phyloP scores from a whole-genome alignment of 2,329 filamentous ascomycete genomes.

The Monosporascus sp. region DNA sequence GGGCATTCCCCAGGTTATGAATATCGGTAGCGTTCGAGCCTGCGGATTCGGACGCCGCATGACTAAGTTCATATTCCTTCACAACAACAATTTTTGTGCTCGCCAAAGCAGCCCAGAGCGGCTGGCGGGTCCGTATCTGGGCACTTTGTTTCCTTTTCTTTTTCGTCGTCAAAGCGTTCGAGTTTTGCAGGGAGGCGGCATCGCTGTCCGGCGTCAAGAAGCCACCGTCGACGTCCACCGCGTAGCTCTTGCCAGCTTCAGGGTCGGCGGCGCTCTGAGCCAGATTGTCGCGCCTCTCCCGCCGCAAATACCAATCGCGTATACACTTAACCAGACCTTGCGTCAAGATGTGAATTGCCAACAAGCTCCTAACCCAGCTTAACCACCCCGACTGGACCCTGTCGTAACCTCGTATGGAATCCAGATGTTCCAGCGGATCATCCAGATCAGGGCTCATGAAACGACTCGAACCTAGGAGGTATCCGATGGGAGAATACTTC shows the following conservation, averaged over 20 bases:
- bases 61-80: conserved; percentile 82
- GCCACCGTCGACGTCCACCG: conserved; percentile 37
- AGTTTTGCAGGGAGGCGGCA: conserved; percentile 46
- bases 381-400: conserved; percentile 48
- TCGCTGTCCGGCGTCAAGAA: conserved; percentile 51
- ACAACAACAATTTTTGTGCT: conserved; percentile 96
- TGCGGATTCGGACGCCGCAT: conserved; percentile 65
- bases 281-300: conserved; percentile 50
- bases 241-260: conserved; percentile 51
- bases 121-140: conserved; percentile 83
- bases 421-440: conserved; percentile 40
- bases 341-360: conserved; percentile 70
- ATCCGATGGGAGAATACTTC: conserved; percentile 41
- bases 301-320: conserved; percentile 60
- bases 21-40: conserved; percentile 71
- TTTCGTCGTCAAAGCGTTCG: conserved; percentile 58
- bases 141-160: conserved; percentile 88
- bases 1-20: conserved; percentile 70
- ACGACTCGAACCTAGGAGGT: conserved; percentile 42
- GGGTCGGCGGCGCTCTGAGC: conserved; percentile 50
- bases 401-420: conserved; percentile 42
- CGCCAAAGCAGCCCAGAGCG: conserved; percentile 88
- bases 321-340: conserved; percentile 68
- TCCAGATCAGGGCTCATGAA: conserved; percentile 39
- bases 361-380: conserved; percentile 61